Conservation (phyloP, 768 basidiomycete species). For the Boletus rubescentipes region DNA sequence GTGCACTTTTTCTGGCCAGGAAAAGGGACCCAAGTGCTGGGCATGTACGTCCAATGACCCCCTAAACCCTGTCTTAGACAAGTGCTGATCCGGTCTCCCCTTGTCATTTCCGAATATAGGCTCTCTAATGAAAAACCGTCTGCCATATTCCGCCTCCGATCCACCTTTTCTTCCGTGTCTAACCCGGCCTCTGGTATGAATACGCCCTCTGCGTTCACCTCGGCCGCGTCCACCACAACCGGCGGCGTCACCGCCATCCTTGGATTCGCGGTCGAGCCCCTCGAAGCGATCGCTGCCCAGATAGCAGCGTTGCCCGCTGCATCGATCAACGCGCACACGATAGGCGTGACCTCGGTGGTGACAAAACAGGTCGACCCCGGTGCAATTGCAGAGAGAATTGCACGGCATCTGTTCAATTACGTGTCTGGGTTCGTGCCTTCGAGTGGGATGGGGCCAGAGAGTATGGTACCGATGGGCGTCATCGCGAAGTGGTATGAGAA, state of each 20-base stretch:
- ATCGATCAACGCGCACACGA: constrained; percentile 23
- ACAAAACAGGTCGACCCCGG: constrained; percentile 11
- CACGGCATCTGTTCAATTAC: constrained; percentile 76
- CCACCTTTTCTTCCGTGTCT: constrained; percentile 48
- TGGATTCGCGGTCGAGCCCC: constrained; percentile 78
- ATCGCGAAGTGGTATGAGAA: constrained; percentile 72
- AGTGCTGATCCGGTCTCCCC: not conserved
- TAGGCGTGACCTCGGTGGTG: constrained; percentile 14
- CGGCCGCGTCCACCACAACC: constrained; percentile 29
- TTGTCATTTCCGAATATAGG: constrained; percentile 39
- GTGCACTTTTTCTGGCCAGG: constrained; percentile 88
- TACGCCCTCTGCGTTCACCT: constrained; percentile 34
- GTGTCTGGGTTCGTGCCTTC: constrained; percentile 60
- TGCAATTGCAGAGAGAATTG: constrained; percentile 32
- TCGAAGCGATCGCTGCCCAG: constrained; percentile 59
- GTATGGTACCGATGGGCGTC: constrained; percentile 58
- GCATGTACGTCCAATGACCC: constrained; percentile 55
- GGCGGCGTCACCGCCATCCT: constrained; percentile 68
- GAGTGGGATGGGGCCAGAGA: constrained; percentile 46
- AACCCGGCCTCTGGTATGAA: constrained; percentile 31
- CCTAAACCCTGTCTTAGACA: not conserved
- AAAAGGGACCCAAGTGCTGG: constrained; percentile 81
- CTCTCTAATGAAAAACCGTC: constrained; percentile 89
- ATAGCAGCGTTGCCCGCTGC: constrained; percentile 44
- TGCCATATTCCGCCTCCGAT: constrained; percentile 80